phyloP scores from a whole-genome alignment of 2,329 filamentous ascomycete species.

The Annulohypoxylon truncatum region DNA sequence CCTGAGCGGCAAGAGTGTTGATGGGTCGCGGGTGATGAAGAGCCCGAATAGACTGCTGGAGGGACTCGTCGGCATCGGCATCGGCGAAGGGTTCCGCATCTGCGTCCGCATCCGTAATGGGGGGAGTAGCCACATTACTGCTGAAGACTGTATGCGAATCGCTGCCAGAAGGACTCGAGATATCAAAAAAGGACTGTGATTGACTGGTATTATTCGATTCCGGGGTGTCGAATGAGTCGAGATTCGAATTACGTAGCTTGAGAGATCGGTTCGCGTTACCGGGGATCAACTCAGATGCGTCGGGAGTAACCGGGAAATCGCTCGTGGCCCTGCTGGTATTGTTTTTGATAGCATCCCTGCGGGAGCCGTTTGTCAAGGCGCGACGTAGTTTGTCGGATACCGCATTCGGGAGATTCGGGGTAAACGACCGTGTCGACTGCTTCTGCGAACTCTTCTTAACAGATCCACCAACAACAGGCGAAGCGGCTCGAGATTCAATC shows the following conservation, averaged over 20 bases:
- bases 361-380: conserved; percentile 49
- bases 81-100: conserved; percentile 73
- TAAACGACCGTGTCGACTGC: conserved; percentile 45
- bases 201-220: conserved; percentile 58
- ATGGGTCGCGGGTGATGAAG: conserved; percentile 65
- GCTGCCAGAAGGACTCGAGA: conserved; percentile 64
- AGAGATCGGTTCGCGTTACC: conserved; percentile 49
- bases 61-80: conserved; percentile 61
- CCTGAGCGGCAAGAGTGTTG: conserved; percentile 79
- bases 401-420: conserved; percentile 46
- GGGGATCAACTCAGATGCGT: conserved; percentile 61
- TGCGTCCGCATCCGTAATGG: conserved; percentile 77
- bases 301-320: conserved; percentile 66
- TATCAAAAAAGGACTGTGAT: conserved; percentile 57
- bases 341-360: conserved; percentile 47
- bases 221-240: conserved; percentile 58
- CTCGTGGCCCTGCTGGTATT: conserved; percentile 34
- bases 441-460: conserved; percentile 49
- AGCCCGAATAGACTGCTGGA: conserved; percentile 60
- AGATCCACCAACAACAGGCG: conserved; percentile 49
- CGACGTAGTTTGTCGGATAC: conserved; percentile 57
- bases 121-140: conserved; percentile 76
- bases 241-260: conserved; percentile 56
- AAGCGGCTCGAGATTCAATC: conserved; percentile 50
- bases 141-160: conserved; percentile 71